Conservation (phyloP, 495 filamentous ascomycete genomes). For the Achaetomiella virescens region DNA sequence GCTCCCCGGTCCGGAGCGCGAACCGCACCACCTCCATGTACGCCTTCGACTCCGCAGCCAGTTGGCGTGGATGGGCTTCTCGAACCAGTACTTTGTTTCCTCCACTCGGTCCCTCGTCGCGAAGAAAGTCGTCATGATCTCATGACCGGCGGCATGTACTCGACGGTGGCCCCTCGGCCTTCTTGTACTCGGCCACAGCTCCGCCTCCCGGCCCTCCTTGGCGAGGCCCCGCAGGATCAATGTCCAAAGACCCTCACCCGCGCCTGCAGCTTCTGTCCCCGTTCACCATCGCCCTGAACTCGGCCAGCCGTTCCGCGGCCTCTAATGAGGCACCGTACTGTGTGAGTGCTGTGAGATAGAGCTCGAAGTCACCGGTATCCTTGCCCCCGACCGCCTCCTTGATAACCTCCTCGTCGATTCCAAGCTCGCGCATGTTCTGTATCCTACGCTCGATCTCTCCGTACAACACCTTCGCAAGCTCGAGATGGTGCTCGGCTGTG, state of each 20-base stretch:
- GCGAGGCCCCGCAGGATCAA: constrained; percentile 61
- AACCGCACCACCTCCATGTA: constrained; percentile 50
- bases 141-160: constrained; percentile 37
- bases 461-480: constrained; percentile 53
- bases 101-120: constrained; percentile 43
- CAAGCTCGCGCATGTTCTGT: constrained; percentile 15
- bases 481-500: constrained; percentile 37
- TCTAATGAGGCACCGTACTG: constrained; percentile 54
- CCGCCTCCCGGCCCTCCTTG: constrained; percentile 52
- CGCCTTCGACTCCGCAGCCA: constrained; percentile 36
- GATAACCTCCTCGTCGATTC: constrained; percentile 34
- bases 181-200: constrained; percentile 40
- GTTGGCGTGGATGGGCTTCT: constrained; percentile 44
- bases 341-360: constrained; percentile 51
- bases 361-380: constrained; percentile 36
- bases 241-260: constrained; percentile 46
- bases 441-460: constrained; percentile 40
- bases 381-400: constrained; percentile 28
- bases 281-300: constrained; percentile 29
- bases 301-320: constrained; percentile 46
- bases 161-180: constrained; percentile 28
- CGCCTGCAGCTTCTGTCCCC: constrained; percentile 20
- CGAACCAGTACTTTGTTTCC: constrained; percentile 59
- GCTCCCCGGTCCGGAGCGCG: constrained; percentile 46
- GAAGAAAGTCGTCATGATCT: constrained; percentile 49